Evolutionary conservation across 2,329 filamentous ascomycete genomes (phyloP).

Genomic region (Colletotrichum nymphaeae): DNA sequence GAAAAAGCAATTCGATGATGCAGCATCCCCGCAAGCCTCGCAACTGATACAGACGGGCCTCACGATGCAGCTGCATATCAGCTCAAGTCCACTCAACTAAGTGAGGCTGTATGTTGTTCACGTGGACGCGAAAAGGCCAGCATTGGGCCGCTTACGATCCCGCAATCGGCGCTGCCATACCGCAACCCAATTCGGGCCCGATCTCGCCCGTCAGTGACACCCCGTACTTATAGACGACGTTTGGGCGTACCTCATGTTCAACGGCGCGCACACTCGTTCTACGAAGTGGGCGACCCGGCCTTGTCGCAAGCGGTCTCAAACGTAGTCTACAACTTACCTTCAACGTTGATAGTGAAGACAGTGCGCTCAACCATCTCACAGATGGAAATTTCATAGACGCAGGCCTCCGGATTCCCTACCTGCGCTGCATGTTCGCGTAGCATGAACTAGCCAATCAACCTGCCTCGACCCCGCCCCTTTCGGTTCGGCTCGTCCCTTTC

Average conservation of each 20-base stretch:
- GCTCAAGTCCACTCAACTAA: constrained; percentile 24
- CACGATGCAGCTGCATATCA: constrained; percentile 31
- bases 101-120: constrained; percentile 31
- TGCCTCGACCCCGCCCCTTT: constrained; percentile 29
- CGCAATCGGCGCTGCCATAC: constrained; percentile 35
- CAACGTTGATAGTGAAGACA: constrained; percentile 9
- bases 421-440: constrained; percentile 29
- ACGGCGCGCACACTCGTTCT: neutral
- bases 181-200: constrained; percentile 36
- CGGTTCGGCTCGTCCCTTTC: constrained; percentile 16
- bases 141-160: constrained; percentile 33
- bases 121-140: constrained; percentile 30
- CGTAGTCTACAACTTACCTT: neutral
- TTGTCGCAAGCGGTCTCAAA: neutral
- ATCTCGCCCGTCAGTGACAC: constrained; percentile 27
- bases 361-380: neutral
- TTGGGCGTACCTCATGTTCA: constrained; percentile 1
- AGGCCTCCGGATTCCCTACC: neutral
- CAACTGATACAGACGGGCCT: constrained; percentile 27
- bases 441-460: constrained; percentile 32
- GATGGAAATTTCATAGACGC: constrained; percentile 4
- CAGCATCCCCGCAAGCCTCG: constrained; percentile 33
- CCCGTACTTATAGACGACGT: constrained; percentile 28
- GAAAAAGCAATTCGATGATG: constrained; percentile 28
- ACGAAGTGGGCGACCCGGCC: neutral